Percentiles rank a stretch among this genome's conserved stretches.
Conservation (phyloP, 305 asterid genomes). For the Fraxinus velutina region DNA sequence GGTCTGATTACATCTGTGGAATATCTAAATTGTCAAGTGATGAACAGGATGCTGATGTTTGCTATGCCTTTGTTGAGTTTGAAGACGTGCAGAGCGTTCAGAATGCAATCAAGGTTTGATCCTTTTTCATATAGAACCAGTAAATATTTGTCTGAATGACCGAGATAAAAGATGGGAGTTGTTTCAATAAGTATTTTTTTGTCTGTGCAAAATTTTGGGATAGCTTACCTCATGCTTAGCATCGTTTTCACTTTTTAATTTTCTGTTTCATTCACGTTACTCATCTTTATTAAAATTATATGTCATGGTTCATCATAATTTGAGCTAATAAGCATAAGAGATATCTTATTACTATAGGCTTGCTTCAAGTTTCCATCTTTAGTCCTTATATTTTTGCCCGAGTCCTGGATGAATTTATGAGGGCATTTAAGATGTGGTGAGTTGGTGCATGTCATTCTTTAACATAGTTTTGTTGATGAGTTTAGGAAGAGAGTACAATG, state of each 20-base stretch:
- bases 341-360: not conserved
- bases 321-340: not conserved
- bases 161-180: not conserved
- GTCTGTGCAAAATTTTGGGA: not conserved
- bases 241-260: not conserved
- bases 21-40: constrained; percentile 26
- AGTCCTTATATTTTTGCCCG: not conserved
- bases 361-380: not conserved
- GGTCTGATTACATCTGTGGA: not conserved
- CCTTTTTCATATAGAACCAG: not conserved
- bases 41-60: constrained; percentile 76
- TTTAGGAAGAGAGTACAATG: not conserved
- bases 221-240: not conserved
- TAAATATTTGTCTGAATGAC: not conserved
- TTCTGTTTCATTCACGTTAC: not conserved
- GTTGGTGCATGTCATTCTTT: not conserved
- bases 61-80: constrained; percentile 92
- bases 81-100: constrained; percentile 74
- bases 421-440: not conserved
- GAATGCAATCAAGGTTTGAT: constrained; percentile 69
- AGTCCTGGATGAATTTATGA: not conserved
- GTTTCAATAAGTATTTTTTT: not conserved
- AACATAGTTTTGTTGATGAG: not conserved
- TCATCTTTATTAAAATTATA: not conserved
- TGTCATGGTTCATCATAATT: not conserved